Percentiles rank a stretch among this genome's conserved stretches.
These are phyloP conservation scores for Aspergillus sp. DNA, from an alignment of 2,329 filamentous ascomycete genomes.

Conservation along the genomic window DNA sequence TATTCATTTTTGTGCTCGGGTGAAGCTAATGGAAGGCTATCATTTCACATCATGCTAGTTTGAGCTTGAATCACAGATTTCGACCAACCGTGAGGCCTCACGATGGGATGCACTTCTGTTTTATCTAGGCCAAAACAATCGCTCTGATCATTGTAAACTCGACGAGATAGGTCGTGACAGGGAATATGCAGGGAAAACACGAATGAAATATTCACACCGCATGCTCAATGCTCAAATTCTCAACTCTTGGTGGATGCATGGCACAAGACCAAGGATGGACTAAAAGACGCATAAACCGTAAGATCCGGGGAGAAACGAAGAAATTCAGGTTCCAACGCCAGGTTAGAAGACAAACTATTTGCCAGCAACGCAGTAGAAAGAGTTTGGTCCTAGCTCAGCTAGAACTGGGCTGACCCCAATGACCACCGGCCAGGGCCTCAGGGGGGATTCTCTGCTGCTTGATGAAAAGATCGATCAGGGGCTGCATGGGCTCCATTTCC, in stretches of 20 bases:
- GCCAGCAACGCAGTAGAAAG: constrained; percentile 11
- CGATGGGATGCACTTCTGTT: constrained; percentile 9
- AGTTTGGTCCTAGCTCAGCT: constrained; percentile 23
- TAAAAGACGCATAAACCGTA: constrained; percentile 1
- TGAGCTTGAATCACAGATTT: constrained; percentile 6
- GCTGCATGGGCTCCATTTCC: constrained; percentile 94
- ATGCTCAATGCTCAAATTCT: constrained; percentile 37
- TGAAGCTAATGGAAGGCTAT: constrained; percentile 6
- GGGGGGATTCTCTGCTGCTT: constrained; percentile 83
- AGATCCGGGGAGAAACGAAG: constrained; percentile 15
- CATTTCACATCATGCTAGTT: constrained; percentile 11
- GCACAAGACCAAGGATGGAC: constrained; percentile 11
- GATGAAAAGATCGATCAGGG: constrained; percentile 86
- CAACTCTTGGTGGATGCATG: constrained; percentile 16
- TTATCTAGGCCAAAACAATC: constrained; percentile 11
- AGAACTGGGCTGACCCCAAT: constrained; percentile 40
- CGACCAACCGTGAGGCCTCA: constrained; percentile 10
- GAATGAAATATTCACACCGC: constrained; percentile 29
- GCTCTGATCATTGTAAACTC: background rate
- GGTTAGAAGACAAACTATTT: constrained; percentile 30
- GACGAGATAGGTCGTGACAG: constrained; percentile 1
- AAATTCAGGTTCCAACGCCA: constrained; percentile 32
- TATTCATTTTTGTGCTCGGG: constrained; percentile 6
- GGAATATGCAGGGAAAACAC: constrained; percentile 17
- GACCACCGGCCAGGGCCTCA: constrained; percentile 50